Evolutionary conservation across 352 stramenopile genomes (phyloP), one percentile per base, ranked within the genome.

Genomic region (Phytophthora tentaculata): DNA sequence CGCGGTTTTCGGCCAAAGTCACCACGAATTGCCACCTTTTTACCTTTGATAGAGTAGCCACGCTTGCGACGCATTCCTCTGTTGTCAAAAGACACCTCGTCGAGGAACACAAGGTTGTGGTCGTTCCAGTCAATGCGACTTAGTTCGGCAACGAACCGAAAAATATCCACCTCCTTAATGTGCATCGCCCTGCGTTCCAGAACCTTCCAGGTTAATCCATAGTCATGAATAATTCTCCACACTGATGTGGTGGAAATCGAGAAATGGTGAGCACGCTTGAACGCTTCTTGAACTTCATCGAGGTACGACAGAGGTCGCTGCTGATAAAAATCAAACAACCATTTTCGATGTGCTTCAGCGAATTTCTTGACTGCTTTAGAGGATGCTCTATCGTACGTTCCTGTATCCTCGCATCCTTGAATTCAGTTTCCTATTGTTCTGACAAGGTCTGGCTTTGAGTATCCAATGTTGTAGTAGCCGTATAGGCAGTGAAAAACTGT

Each of bases 31-130:
- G 23, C 61, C 5, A 79, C n/a, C 24, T 32, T 69, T 10, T 71
- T 24, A 0, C 74, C 60, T 16, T 51, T 54, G 3, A 71, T 14
- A 3, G 63, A 24, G 37, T 77, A 82, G 2, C 64, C 74, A 3
- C 65, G 47, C 44, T 70, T 73, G 0, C 66, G 17, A 22, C 77
- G 49, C 70, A 81, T 81, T 3, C 0, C 63, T 63, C 61, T 14
- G 23, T 73, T 77, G 20, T 77, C 71, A 28, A 82, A 81, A 0
- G 32, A 47, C 6, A 45, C 51, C 9, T 53, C 55, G 17, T 61
- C 55, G 12, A 62, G 17, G 13, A 62, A 62, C 2, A 53, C 54
- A 1, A 61, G 10, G 19, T 61, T 53, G 0, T 53, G 39, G 3
- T 53, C 17, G 6, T 12, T 61, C 54, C 41, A 61, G n/a, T 61